Percentiles rank a stretch among this genome's conserved stretches.
phyloP scores from a whole-genome alignment of 306 rosid species.

The Quercus ilex region DNA sequence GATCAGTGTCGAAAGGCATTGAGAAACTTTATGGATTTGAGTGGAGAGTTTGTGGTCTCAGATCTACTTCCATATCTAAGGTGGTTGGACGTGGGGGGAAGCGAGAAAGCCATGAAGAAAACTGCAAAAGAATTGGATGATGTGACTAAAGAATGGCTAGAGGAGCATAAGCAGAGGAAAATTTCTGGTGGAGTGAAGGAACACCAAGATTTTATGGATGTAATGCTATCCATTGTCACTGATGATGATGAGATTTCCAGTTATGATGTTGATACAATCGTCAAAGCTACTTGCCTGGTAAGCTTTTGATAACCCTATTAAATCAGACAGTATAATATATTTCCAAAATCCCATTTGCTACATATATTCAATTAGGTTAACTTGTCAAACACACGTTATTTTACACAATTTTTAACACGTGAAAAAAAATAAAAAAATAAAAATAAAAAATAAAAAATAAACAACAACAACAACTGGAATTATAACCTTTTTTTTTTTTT shows the following conservation, averaged over 20 bases:
- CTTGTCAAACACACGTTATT: too few relatives aligned
- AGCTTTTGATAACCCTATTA: not conserved
- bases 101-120: conserved; percentile 33
- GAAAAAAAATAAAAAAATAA: too few relatives aligned
- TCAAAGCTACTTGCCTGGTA: conserved; percentile 52
- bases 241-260: conserved; percentile 10
- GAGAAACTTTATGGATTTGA: conserved; percentile 18
- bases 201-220: conserved; percentile 42
- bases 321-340: too few relatives aligned
- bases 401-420: too few relatives aligned
- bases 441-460: too few relatives aligned
- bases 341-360: too few relatives aligned
- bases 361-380: too few relatives aligned
- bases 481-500: too few relatives aligned
- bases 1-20: conserved; percentile 9
- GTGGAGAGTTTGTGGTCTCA: conserved; percentile 22
- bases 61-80: conserved; percentile 38
- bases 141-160: conserved; percentile 28
- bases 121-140: conserved; percentile 28
- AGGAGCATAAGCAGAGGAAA: conserved; percentile 33
- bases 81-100: conserved; percentile 52
- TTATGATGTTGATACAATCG: conserved; percentile 33
- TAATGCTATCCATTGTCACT: conserved; percentile 15
- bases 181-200: not conserved
- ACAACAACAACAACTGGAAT: too few relatives aligned